Base-by-base conservation (phyloP, 2,329 filamentous ascomycete species). In the Stromatinia cepivora region DNA sequence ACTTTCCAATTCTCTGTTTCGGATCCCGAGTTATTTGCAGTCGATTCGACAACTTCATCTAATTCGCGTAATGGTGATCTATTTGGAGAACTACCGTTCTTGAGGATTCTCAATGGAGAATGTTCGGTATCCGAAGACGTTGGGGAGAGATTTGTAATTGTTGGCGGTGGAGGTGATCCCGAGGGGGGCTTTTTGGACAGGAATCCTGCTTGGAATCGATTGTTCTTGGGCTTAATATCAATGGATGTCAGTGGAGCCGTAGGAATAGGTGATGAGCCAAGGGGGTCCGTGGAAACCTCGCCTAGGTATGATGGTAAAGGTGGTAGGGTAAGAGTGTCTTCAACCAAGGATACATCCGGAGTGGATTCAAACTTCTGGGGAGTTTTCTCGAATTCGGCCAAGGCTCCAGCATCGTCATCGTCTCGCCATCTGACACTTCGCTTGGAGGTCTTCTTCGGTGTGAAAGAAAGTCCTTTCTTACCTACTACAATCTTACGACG, bases 331-430 rank as follows among this genome's bases (percentile, higher is more conserved):
- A 84, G 73, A 17, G 76, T 77, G 28, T 79, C 77, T 58, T 87
- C 85, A 53, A 84, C 79, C 39, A 85, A 84, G 22, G 86, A 87
- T 34, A 72, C 71, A 59, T 88, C 86, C 9, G 88, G 86, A 0
- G 87, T 86, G 2, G 83, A 83, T 22, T 86, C 83, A 11, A 85
- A 79, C 77, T 90, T 91, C 79, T 93, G 87, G 0, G 95, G 94
- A 3, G 94, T 97, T 81, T 93, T 92, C 77, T 94, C 92, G 78
- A 94, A 97, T 78, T 98, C 95, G 15, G 92, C 93, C 69, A 98
- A 82, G 0, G 90, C 89, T 34, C 93, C 94, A 65, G 94, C 88
- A 77, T 96, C 91, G 2, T 90, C 92, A 75, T 98, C 95, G 76
- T 97, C 93, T 70, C 92, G 89, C 95, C 95, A 99, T 73, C 94